A percentile compares a stretch with the other conserved stretches of the same genome.
phyloP scores from a whole-genome alignment of 2,329 filamentous ascomycete genomes.

The Parasarocladium wereldwijsianum region DNA sequence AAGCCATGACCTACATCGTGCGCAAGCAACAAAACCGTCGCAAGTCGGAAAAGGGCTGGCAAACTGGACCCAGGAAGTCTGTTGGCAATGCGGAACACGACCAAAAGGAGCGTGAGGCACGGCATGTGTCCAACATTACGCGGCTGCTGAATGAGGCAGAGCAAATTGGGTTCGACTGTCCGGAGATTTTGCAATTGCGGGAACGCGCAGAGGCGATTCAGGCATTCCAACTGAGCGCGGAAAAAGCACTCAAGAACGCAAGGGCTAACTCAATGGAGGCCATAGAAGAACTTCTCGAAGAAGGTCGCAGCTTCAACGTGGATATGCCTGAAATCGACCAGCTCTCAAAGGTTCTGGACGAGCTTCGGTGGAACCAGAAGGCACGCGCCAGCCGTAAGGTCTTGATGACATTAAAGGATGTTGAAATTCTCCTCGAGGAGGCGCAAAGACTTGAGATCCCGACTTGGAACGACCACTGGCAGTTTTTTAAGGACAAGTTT shows the following conservation, averaged over 20 bases:
- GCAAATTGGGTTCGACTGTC: conserved; percentile 80
- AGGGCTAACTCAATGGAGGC: conserved; percentile 49
- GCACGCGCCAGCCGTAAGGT: conserved; percentile 49
- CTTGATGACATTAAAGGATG: conserved; percentile 62
- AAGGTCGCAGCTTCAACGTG: conserved; percentile 78
- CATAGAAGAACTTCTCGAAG: conserved; percentile 84
- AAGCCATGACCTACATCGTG: conserved; percentile 89
- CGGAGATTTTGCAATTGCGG: conserved; percentile 72
- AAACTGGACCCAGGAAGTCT: conserved; percentile 57
- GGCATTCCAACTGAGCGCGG: conserved; percentile 67
- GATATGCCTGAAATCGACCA: conserved; percentile 80
- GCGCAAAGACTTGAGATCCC: conserved; percentile 66
- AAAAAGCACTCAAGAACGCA: conserved; percentile 52
- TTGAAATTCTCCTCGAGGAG: conserved; percentile 62
- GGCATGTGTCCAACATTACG: conserved; percentile 78
- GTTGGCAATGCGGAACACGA: conserved; percentile 43
- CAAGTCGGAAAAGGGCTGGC: conserved; percentile 83
- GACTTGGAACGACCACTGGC: conserved; percentile 65
- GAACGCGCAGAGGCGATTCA: conserved; percentile 78
- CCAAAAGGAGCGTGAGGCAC: conserved; percentile 69
- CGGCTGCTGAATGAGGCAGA: conserved; percentile 74
- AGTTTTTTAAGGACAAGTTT: conserved; percentile 61
- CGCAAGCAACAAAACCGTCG: conserved; percentile 95
- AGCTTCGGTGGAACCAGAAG: conserved; percentile 78
- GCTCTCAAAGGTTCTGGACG: conserved; percentile 65